Conservation (phyloP, 2,329 filamentous ascomycete genomes). For the Cordyceps cicadae region DNA sequence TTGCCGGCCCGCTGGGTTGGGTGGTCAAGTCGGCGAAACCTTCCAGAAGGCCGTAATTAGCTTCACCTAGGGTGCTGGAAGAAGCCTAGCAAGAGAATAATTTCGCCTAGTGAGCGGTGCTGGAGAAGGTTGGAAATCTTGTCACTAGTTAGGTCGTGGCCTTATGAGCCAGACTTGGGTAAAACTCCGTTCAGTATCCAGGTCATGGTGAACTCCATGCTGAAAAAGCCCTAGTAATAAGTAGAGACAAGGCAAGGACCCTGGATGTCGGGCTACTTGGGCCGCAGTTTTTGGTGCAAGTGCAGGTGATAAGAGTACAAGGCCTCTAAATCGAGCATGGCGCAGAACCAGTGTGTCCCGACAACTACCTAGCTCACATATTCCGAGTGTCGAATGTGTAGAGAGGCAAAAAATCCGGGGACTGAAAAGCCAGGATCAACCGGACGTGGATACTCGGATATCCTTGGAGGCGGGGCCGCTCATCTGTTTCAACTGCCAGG, state of each 20-base stretch:
- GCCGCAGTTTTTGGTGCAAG: neutral
- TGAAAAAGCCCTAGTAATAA: neutral
- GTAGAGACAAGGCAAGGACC: neutral
- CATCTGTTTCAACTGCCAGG: slow-evolving; percentile 3
- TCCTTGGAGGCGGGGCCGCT: slow-evolving; percentile 3
- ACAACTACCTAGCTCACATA: neutral
- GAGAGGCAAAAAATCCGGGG: slow-evolving; percentile 1
- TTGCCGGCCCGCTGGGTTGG: slow-evolving; percentile 12
- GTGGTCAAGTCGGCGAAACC: slow-evolving; percentile 14
- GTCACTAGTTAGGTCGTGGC: neutral
- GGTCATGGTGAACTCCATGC: neutral
- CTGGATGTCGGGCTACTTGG: neutral
- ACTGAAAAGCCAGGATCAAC: neutral
- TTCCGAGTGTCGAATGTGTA: neutral
- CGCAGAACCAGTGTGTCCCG: neutral
- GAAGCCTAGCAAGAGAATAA: neutral
- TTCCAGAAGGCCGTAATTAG: slow-evolving; percentile 15
- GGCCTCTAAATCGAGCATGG: neutral
- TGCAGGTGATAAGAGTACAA: neutral
- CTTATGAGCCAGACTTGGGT: neutral
- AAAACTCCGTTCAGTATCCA: neutral
- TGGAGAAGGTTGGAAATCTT: neutral
- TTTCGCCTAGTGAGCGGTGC: neutral
- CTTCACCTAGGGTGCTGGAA: slow-evolving; percentile 11
- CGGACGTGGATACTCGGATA: neutral